Evolutionary conservation across 305 asterid species (phyloP), one percentile per base, ranked within the genome.

Genomic region (Ruellia speciosa): DNA sequence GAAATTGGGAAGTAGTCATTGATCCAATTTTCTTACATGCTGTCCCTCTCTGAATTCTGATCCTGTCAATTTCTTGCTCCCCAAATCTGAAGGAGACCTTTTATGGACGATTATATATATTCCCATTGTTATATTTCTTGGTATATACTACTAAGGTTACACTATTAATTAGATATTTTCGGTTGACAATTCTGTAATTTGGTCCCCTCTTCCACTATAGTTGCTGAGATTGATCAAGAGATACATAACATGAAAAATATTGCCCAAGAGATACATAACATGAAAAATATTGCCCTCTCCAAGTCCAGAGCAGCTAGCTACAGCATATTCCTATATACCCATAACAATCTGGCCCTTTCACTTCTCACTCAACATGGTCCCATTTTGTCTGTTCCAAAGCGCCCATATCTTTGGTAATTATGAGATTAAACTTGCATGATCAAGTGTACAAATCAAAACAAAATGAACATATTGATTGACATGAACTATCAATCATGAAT

Each of bases 51-150:
- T 43, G 14, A 7, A 37, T 37, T 16, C 41, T 54, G 37, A 12
- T 35, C 18, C 49, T 56, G 60, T 55, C 64, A 47, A 50, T 59
- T 52, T 72, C 58, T 47, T 34, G 65, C 48, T 18, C 18, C 50
- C n/a, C 49, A 46, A 64, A 65, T 52, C 52, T 52, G 80, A 81
- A 62, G 52, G 52, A 39, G 80, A 75, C 81, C 56, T 52, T 69
- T 70, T 68, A 65, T 58, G 67, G 74, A 52, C 12, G 0, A 37
- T 37, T 37, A 10, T 10, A 7, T 24, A 24, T 24, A 24, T 24
- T 24, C 31, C 31, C 3, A 24, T 24, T 2, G 31, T 24, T 24
- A 24, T 24, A 4, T 24, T 24, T 24, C 31, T 24, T 24, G 31
- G 31, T 24, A 2, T 24, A 24, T 24, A 24, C 4, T 24, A 24